Percentiles rank a stretch among this genome's conserved stretches.
Conservation (phyloP, 352 stramenopile species). For the Phytophthora sp. region DNA sequence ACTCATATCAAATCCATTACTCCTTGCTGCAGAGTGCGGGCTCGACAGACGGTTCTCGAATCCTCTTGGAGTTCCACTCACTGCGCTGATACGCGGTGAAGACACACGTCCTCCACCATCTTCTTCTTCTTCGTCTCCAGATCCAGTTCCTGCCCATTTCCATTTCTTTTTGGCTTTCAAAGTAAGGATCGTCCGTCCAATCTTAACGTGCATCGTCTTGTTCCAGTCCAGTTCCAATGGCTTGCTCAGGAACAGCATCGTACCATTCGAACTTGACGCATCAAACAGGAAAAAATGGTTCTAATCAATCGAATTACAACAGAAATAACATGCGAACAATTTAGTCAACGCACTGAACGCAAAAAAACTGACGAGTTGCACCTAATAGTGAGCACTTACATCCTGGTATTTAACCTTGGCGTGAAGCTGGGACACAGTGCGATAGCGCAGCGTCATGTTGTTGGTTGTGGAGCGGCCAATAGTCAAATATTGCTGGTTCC, state of each 20-base stretch:
- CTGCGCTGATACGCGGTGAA: conserved; percentile 31
- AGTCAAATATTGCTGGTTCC: conserved; percentile 74
- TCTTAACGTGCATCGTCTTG: conserved; percentile 85
- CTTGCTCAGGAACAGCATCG: conserved; percentile 85
- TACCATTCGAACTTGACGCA: conserved; percentile 82
- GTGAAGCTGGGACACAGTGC: conserved; percentile 86
- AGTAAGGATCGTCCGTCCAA: conserved; percentile 83
- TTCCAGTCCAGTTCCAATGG: conserved; percentile 85
- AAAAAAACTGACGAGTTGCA: not conserved
- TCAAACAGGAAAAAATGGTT: conserved; percentile 82
- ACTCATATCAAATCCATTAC: conserved; percentile 48
- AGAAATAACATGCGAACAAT: too few relatives aligned
- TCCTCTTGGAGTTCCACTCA: conserved; percentile 15
- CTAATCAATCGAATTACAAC: conserved; percentile 34
- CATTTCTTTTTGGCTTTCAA: conserved; percentile 87
- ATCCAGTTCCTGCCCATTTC: conserved; percentile 66
- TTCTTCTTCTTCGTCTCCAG: conserved; percentile 45
- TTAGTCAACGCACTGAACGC: conserved; percentile 5
- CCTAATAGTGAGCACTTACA: conserved; percentile 44
- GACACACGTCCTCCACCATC: conserved; percentile 38
- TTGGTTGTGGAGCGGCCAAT: conserved; percentile 85
- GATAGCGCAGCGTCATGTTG: conserved; percentile 87
- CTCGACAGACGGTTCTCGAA: conserved; percentile 32
- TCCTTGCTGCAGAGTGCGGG: conserved; percentile 22
- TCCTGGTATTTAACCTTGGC: conserved; percentile 85